phyloP scores from a whole-genome alignment of 2,329 filamentous ascomycete species.

The Diaporthe australafricana region DNA sequence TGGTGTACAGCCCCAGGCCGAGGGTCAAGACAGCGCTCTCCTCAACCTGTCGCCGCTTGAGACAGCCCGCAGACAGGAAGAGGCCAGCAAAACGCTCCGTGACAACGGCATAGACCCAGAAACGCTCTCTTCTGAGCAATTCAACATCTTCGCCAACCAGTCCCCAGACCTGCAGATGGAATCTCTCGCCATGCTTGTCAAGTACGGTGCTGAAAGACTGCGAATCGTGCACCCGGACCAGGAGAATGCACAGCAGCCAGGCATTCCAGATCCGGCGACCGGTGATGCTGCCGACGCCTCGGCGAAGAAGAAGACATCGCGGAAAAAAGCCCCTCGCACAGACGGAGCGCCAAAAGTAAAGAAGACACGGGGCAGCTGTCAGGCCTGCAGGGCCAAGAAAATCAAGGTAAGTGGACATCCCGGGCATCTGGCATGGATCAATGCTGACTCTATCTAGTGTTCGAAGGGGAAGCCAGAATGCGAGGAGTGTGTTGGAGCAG shows the following conservation, averaged over 20 bases:
- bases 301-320: conserved; percentile 43
- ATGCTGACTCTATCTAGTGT: conserved; percentile 40
- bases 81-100: conserved; percentile 59
- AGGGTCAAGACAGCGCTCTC: conserved; percentile 46
- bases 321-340: conserved; percentile 44
- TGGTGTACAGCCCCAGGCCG: conserved; percentile 28
- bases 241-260: conserved; percentile 42
- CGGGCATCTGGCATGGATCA: not conserved
- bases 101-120: conserved; percentile 62
- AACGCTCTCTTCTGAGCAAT: conserved; percentile 66
- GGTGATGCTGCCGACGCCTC: conserved; percentile 39
- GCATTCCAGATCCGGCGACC: conserved; percentile 37
- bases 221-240: conserved; percentile 67
- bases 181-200: conserved; percentile 66
- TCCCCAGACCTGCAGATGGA: conserved; percentile 65
- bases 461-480: conserved; percentile 51
- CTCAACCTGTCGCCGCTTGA: conserved; percentile 58
- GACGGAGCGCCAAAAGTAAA: conserved; percentile 41
- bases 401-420: conserved; percentile 41
- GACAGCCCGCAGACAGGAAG: conserved; percentile 60
- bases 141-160: conserved; percentile 71
- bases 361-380: conserved; percentile 49
- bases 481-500: conserved; percentile 41
- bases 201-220: conserved; percentile 68
- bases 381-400: conserved; percentile 47